These are phyloP conservation scores for Escallonia rubra DNA, from an alignment of 129 eudicot species.

Conservation along the genomic window DNA sequence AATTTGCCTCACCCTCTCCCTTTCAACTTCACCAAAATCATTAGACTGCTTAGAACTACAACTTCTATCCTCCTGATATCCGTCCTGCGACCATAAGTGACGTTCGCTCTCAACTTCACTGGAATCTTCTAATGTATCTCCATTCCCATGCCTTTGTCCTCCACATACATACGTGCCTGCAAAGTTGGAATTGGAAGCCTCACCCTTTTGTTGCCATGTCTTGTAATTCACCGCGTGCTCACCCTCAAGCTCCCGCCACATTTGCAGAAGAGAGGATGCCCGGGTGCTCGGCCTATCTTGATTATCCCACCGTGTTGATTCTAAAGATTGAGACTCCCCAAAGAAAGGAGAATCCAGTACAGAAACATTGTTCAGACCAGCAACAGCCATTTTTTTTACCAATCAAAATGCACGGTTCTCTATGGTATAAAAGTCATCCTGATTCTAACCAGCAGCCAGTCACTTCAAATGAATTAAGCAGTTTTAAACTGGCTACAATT, in stretches of 20 bases:
- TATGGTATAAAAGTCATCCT: conserved; percentile 10
- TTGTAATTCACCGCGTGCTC: conserved; percentile 33
- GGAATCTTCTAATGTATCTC: conserved; percentile 24
- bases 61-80: conserved; percentile 40
- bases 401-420: conserved; percentile 12
- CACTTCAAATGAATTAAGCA: conserved; percentile 1
- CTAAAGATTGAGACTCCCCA: conserved; percentile 44
- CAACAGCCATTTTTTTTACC: conserved; percentile 55
- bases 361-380: conserved; percentile 56
- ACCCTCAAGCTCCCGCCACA: conserved; percentile 88
- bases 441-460: conserved; percentile 3
- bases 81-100: conserved; percentile 24
- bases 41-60: conserved; percentile 37
- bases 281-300: conserved; percentile 48
- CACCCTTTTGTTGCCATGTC: conserved; percentile 18
- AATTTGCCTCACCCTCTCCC: conserved; percentile 72
- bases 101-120: conserved; percentile 40
- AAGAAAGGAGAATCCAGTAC: conserved; percentile 39
- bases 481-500: neutral
- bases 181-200: conserved; percentile 15
- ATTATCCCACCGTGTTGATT: conserved; percentile 33
- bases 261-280: conserved; percentile 59
- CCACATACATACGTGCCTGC: conserved; percentile 20
- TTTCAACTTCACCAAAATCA: conserved; percentile 52
- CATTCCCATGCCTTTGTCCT: conserved; percentile 19